Percentiles rank a stretch among this genome's conserved stretches.
Evolutionary conservation across 805 yeast genomes (phyloP).

Genomic region (Candida boleticola): DNA sequence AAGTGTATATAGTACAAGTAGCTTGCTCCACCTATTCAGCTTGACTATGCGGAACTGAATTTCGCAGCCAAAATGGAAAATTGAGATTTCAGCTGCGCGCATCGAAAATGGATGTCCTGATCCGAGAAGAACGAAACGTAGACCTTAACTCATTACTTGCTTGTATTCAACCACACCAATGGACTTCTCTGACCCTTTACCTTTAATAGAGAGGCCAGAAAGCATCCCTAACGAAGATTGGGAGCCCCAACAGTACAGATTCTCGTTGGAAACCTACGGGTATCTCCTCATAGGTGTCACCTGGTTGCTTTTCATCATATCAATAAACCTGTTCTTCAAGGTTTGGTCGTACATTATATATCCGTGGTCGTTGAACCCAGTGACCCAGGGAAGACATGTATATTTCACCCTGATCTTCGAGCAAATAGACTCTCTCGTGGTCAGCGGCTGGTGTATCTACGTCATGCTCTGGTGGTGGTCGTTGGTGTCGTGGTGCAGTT

Average conservation of each 20-base stretch:
- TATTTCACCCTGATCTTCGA: constrained; percentile 14
- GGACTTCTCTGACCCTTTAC: constrained; percentile 16
- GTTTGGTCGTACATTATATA: constrained; percentile 33
- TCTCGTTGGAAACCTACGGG: constrained; percentile 20
- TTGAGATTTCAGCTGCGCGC: too few relatives aligned
- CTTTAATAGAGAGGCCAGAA: constrained; percentile 17
- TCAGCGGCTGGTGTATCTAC: constrained; percentile 39
- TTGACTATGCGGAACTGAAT: too few relatives aligned
- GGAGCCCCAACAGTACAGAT: constrained; percentile 5
- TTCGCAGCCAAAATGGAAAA: too few relatives aligned
- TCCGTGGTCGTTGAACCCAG: constrained; percentile 21
- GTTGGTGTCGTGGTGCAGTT: constrained; percentile 70
- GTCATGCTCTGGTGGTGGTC: constrained; percentile 62
- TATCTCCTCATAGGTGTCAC: constrained; percentile 25
- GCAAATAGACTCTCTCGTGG: constrained; percentile 26
- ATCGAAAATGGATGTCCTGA: too few relatives aligned
- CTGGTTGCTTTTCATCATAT: constrained; percentile 32
- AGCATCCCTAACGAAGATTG: constrained; percentile 8
- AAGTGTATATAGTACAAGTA: too few relatives aligned
- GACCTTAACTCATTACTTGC: too few relatives aligned
- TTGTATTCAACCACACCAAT: too few relatives aligned
- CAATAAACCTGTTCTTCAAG: constrained; percentile 34
- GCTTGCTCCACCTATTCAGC: too few relatives aligned
- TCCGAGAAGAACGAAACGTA: too few relatives aligned
- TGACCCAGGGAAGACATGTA: constrained; percentile 11